These are phyloP conservation scores for Rachicladosporium sp. DNA, from an alignment of 2,329 filamentous ascomycete species.

Conservation along the genomic window DNA sequence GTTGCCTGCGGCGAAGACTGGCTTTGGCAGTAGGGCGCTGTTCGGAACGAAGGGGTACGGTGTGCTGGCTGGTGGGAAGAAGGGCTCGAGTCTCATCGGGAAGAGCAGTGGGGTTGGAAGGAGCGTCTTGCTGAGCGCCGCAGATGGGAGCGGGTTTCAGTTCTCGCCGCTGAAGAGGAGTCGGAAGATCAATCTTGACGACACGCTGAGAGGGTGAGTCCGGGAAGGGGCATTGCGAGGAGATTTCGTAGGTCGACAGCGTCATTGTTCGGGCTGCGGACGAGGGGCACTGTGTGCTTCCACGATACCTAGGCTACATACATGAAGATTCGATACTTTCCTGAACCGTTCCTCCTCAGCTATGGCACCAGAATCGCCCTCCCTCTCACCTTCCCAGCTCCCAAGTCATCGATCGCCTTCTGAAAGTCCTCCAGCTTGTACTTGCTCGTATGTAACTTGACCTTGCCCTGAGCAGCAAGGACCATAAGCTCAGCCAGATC, in stretches of 20 bases:
- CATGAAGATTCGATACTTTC: too few species aligned
- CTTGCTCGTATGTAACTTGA: slow-evolving; percentile 13
- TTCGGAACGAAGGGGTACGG: slow-evolving; percentile 22
- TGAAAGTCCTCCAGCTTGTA: slow-evolving; percentile 18
- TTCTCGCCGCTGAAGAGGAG: slow-evolving; percentile 26
- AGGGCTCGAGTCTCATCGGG: slow-evolving; percentile 14
- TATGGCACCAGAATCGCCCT: slow-evolving; percentile 14
- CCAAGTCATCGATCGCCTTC: slow-evolving; percentile 15
- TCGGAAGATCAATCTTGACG: slow-evolving; percentile 19
- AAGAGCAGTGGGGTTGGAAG: slow-evolving; percentile 14
- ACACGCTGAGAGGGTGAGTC: slow-evolving; percentile 18
- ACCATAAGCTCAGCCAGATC: slow-evolving; percentile 16
- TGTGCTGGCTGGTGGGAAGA: slow-evolving; percentile 18
- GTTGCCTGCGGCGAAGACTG: slow-evolving; percentile 13
- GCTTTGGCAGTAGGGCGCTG: slow-evolving; percentile 11
- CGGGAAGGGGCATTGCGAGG: too few species aligned
- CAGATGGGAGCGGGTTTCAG: slow-evolving; percentile 25
- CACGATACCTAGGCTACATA: too few species aligned
- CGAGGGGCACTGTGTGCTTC: too few species aligned
- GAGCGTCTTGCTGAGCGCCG: slow-evolving; percentile 17
- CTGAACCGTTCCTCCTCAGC: too few species aligned
- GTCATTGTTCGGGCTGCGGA: too few species aligned
- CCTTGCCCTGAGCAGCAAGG: slow-evolving; percentile 15
- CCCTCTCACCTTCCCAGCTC: slow-evolving; percentile 12
- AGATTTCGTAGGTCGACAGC: too few species aligned